Evolutionary conservation across 2,329 filamentous ascomycete genomes (phyloP), one percentile per base, ranked within the genome.

Genomic region (Aspergillus flavus): DNA sequence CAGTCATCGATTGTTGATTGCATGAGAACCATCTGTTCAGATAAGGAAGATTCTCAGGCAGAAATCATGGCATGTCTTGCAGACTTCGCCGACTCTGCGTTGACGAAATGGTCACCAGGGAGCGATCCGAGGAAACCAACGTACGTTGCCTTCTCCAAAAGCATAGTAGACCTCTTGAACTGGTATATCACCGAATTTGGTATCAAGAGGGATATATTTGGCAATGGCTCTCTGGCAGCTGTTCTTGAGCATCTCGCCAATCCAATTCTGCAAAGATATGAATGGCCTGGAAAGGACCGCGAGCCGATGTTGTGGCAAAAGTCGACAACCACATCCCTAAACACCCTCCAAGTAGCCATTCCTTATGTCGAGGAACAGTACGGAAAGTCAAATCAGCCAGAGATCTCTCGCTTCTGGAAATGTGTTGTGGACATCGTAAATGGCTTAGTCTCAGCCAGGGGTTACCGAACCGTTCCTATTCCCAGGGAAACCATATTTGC

Each of bases 131-230:
- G 80, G 57, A 87, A 87, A 61, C 91, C 92, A 7, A 96, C 93
- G 0, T 98, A 93, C 73, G 88, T 99, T 61, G 94, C 95, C 39
- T 86, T 98, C 73, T 93, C 94, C 1, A 96, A 95, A 76, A 87
- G 87, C 23, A 88, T 90, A 63, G 95, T 97, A 85, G 81, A 84
- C 2, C 85, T 93, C 53, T 77, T 96, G 26, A 74, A 71, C 55
- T 80, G 78, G 77, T 80, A 80, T 61, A 69, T 80, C 53, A 63
- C 70, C 7, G 76, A 78, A 1, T 71, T 78, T 58, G 78, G 78
- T 1, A 78, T 80, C 58, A 87, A 91, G 28, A 72, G 81, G n/a
- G 87, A 91, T 41, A 86, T 96, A 0, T 93, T 94, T 71, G 81
- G 80, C 1, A 88, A 87, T 52, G 88, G 88, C 1, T 88, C 92